These are phyloP conservation scores for Brassica rapa DNA, from an alignment of 345 rosid species.

Conservation along the genomic window DNA sequence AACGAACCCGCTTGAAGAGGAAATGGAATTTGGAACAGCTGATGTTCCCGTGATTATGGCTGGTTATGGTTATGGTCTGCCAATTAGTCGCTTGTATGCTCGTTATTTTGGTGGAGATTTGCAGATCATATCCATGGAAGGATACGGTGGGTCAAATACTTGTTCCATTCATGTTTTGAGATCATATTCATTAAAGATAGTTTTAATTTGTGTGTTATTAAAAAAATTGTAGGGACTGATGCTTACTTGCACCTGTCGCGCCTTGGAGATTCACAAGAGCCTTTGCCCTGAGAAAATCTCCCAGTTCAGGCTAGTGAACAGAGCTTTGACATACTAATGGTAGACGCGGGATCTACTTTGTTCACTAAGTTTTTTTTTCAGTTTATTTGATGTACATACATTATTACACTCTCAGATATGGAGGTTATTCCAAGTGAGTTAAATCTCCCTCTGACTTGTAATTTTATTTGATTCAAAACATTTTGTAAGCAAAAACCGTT, in stretches of 20 bases:
- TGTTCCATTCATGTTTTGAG: constrained; percentile 44
- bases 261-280: constrained; percentile 67
- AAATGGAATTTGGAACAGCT: constrained; percentile 57
- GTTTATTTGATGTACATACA: constrained; percentile 32
- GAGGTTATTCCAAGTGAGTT: constrained; percentile 19
- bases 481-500: neutral
- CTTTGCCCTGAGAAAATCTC: constrained; percentile 52
- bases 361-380: neutral
- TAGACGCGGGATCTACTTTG: constrained; percentile 27
- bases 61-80: constrained; percentile 93
- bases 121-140: constrained; percentile 96
- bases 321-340: constrained; percentile 30
- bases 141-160: constrained; percentile 75
- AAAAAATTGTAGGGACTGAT: constrained; percentile 66
- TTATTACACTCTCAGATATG: constrained; percentile 28
- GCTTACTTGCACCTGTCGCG: constrained; percentile 65
- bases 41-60: constrained; percentile 82
- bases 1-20: constrained; percentile 77
- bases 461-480: constrained; percentile 16
- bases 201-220: constrained; percentile 1
- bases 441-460: constrained; percentile 33
- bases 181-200: constrained; percentile 44
- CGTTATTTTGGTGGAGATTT: constrained; percentile 96
- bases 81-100: constrained; percentile 95
- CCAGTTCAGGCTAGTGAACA: constrained; percentile 21